Percentiles rank a stretch among this genome's conserved stretches.
These are phyloP conservation scores for Dendrobium nobile DNA, from an alignment of 106 monocot species.

Conservation along the genomic window DNA sequence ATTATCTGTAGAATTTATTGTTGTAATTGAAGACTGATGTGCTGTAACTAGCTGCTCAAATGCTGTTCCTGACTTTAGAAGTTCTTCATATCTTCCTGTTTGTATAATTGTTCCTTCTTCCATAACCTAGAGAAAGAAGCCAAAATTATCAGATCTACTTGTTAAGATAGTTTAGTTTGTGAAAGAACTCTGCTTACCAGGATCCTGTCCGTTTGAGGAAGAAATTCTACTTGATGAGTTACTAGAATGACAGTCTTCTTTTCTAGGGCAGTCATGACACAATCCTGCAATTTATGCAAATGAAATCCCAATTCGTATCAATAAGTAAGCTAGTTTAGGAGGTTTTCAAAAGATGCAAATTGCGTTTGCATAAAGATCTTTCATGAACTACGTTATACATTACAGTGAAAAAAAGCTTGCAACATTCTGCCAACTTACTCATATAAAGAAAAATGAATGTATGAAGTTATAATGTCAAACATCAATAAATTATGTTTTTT, in stretches of 20 bases:
- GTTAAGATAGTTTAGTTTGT: neutral
- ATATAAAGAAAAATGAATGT: too few species aligned
- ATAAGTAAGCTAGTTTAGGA: too few species aligned
- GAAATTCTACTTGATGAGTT: slow-evolving; percentile 85
- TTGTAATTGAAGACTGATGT: slow-evolving; percentile 56
- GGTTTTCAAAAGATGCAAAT: too few species aligned
- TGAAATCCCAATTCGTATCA: too few species aligned
- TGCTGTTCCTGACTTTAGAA: slow-evolving; percentile 56
- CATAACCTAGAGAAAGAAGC: slow-evolving; percentile 49
- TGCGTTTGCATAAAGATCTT: too few species aligned
- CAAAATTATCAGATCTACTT: neutral
- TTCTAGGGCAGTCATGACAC: slow-evolving; percentile 57
- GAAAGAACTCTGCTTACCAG: slow-evolving; percentile 36
- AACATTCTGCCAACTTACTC: too few species aligned
- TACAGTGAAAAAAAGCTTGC: too few species aligned
- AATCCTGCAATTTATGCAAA: slow-evolving; percentile 23
- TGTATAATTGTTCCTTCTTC: slow-evolving; percentile 56
- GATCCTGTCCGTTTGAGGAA: slow-evolving; percentile 58
- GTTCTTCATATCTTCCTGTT: slow-evolving; percentile 57
- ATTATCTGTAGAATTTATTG: slow-evolving; percentile 24
- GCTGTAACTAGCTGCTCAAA: slow-evolving; percentile 79
- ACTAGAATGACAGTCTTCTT: slow-evolving; percentile 86
- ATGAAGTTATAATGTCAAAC: too few species aligned
- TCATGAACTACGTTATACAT: too few species aligned
- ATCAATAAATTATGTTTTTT: too few species aligned